Base-by-base conservation (phyloP, 2,329 filamentous ascomycete species). In the Colletotrichum kahawae region DNA sequence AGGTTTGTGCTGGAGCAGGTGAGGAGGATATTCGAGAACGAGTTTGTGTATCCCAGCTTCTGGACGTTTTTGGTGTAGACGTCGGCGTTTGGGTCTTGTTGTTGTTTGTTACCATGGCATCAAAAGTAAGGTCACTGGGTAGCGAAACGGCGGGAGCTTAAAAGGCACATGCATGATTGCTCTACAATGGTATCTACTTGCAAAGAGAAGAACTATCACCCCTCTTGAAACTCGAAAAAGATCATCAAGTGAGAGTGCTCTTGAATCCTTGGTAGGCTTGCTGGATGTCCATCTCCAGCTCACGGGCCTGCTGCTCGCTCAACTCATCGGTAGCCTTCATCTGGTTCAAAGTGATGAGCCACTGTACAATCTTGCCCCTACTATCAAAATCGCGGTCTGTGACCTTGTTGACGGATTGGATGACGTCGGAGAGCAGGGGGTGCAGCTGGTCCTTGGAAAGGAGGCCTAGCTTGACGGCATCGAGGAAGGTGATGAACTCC, bases 401-500 rank as follows among this genome's bases (percentile, higher is more conserved):
- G 77, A 99, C 97, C 82, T 97, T 97, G 85, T 98, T 98, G 78
- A 98, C 96, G 4, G 95, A 96, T 81, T 98, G 96, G 76, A 99
- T 99, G 21, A 98, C 95, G 80, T 98, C 97, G 2, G 96, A 96
- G 3, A 99, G 90, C 24, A 99, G 88, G 5, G 97, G 97, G 82
- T 99, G 97, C n/a, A 99, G 88, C 77, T 97, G 95, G 83, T 98
- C 96, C 82, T 99, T 99, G 63, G 96, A 96, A 13, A 98, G 89
- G 80, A 98, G 92, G 59, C 96, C 96, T 70, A 99, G 92, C 82
- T 96, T 96, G 79, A 99, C 90, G 18, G 97, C 97, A 82, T 99
- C 97, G 67, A 99, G 91, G 82, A 99, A 96, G 0, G 97, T 99
- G 84, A 99, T 99, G 84, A 99, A 99, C 83, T 98, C 97, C 84